phyloP scores from a whole-genome alignment of 495 filamentous ascomycete genomes.

The Xylaria sp. region DNA sequence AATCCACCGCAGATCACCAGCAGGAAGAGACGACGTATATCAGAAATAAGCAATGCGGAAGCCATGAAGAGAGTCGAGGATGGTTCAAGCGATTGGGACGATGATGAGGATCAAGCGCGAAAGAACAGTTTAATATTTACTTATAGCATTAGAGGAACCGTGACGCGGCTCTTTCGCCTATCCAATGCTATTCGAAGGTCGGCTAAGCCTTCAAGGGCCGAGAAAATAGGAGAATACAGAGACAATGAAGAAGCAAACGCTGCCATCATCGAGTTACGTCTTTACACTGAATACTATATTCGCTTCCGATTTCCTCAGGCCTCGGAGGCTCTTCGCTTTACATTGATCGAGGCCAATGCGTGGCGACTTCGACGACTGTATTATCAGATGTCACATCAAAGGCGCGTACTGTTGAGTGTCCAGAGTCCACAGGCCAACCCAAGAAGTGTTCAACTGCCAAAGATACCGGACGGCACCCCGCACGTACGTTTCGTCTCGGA shows the following conservation, averaged over 20 bases:
- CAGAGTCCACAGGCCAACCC: conserved; percentile 33
- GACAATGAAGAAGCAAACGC: conserved; percentile 45
- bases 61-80: conserved; percentile 37
- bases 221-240: conserved; percentile 39
- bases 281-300: conserved; percentile 45
- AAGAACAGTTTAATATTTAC: conserved; percentile 41
- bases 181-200: conserved; percentile 45
- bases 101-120: conserved; percentile 38
- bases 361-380: conserved; percentile 47
- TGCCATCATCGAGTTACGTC: conserved; percentile 41
- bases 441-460: conserved; percentile 38
- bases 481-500: conserved; percentile 39
- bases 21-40: conserved; percentile 43
- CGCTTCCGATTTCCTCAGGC: conserved; percentile 40
- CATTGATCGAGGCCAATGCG: conserved; percentile 45
- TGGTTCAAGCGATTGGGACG: conserved; percentile 41
- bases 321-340: conserved; percentile 41
- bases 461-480: conserved; percentile 33
- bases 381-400: conserved; percentile 44
- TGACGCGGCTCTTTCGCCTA: conserved; percentile 45
- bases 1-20: conserved; percentile 34
- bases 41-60: conserved; percentile 33
- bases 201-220: conserved; percentile 40
- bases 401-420: conserved; percentile 41
- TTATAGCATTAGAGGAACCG: conserved; percentile 41